Conservation (phyloP, 2,329 filamentous ascomycete genomes). For the Zelopaecilomyces penicillatus region DNA sequence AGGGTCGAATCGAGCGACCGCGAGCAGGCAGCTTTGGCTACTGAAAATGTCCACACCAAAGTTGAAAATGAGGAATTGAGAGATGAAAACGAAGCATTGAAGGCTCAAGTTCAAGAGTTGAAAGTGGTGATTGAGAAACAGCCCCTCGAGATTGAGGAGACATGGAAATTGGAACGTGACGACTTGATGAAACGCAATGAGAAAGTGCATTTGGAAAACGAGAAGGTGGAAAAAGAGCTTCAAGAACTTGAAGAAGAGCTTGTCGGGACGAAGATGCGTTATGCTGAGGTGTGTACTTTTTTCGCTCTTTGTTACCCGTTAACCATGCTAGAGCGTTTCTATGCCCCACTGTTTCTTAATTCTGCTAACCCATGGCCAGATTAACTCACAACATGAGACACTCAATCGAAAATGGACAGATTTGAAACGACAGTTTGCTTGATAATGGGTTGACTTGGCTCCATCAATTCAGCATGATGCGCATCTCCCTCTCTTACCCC, state of each 20-base stretch:
- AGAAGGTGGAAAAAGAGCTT: conserved; percentile 79
- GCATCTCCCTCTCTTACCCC: too few species aligned
- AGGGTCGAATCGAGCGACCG: conserved; percentile 79
- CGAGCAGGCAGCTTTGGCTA: conserved; percentile 85
- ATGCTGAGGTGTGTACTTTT: conserved; percentile 72
- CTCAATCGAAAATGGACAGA: conserved; percentile 72
- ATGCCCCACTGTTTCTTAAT: not conserved
- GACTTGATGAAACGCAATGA: conserved; percentile 85
- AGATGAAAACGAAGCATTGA: conserved; percentile 83
- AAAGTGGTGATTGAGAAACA: conserved; percentile 82
- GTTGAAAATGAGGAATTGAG: conserved; percentile 85
- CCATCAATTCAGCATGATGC: too few species aligned
- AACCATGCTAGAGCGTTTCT: not conserved
- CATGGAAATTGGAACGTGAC: conserved; percentile 78
- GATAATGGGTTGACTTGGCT: not conserved
- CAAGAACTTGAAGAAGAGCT: conserved; percentile 86
- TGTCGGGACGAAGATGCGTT: conserved; percentile 88
- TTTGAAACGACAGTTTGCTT: conserved; percentile 51
- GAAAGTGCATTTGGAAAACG: conserved; percentile 90
- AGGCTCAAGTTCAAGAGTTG: conserved; percentile 76
- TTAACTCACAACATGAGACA: conserved; percentile 62
- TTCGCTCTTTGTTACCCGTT: not conserved
- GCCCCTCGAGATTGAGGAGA: conserved; percentile 76
- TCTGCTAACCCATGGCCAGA: conserved; percentile 36
- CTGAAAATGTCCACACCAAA: conserved; percentile 83